Evolutionary conservation across 768 basidiomycete species (phyloP), one percentile per base, ranked within the genome.

Genomic region (Phlebiopsis gigantea): DNA sequence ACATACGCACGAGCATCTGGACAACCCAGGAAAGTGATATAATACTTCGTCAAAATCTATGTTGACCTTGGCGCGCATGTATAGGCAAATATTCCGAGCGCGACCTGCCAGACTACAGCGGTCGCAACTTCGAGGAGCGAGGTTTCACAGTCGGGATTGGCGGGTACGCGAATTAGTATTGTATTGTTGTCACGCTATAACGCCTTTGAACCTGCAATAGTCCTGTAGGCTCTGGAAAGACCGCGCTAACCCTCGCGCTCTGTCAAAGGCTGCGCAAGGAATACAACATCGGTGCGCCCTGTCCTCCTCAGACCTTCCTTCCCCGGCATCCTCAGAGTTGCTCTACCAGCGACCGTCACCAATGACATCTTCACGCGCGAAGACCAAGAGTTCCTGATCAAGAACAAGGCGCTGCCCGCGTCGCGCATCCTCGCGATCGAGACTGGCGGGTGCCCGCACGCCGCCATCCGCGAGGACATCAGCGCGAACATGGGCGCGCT

Each of bases 331-430:
- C n/a, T n/a, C n/a, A 2, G 12, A 14, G 41, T 48, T 48, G 45
- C 39, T 19, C 44, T 15, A 45, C 26, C 63, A 93, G 95, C 92
- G 30, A 93, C 93, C 1, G 93, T 96, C 14, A 99, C 96, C n/a
- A 99, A 99, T 72, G 96, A 99, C 72, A 99, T 99, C 69, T 99
- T 99, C 73, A 99, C 96, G 31, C 81, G 89, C 21, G 96, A 98
- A 70, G 96, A 98, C 67, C 94, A 97, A 69, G 96, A 98, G 65
- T 99, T 99, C 71, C 75, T 99, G 34, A 96, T 99, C 66, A 86
- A 82, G 65, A 92, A 98, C 73, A 81, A 87, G 56, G 96, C 96
- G 0, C 82, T 99, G 5, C 88, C 91, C 0, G 70, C 84, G 3
- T 79, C 80, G 24, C 90, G 93, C 29, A 98, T 99, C 63, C 82